Conservation (phyloP, 106 monocot species). For the Alisma plantagoaquatica region DNA sequence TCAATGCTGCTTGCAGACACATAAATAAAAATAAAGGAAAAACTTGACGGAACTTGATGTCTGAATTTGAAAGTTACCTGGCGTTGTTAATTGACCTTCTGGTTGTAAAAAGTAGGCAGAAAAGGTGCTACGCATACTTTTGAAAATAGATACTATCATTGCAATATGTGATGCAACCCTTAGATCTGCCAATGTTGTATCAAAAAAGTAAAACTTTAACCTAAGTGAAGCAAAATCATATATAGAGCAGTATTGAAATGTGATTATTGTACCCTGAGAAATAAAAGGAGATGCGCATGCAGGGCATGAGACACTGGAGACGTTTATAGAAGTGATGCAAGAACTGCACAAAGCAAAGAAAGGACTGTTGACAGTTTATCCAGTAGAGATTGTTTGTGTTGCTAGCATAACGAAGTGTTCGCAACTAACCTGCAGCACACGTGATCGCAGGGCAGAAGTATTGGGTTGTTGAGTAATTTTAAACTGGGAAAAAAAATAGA, state of each 20-base stretch:
- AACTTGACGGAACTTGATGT: too few species aligned
- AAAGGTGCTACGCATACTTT: slow-evolving; percentile 51
- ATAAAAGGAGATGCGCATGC: slow-evolving; percentile 39
- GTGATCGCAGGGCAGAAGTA: slow-evolving; percentile 57
- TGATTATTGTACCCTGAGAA: slow-evolving; percentile 72
- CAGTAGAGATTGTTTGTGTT: too few species aligned
- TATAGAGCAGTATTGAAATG: not conserved
- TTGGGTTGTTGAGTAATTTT: slow-evolving; percentile 36
- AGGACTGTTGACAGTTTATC: not conserved
- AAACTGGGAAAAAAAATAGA: slow-evolving; percentile 18
- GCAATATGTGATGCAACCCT: slow-evolving; percentile 50
- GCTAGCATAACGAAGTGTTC: too few species aligned
- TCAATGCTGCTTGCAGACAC: slow-evolving; percentile 8
- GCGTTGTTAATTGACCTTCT: too few species aligned
- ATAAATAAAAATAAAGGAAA: too few species aligned
- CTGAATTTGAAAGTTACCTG: too few species aligned
- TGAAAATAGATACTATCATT: slow-evolving; percentile 49
- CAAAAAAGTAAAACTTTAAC: not conserved
- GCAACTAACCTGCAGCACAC: slow-evolving; percentile 46
- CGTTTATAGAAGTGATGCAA: slow-evolving; percentile 28
- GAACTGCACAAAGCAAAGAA: slow-evolving; percentile 26
- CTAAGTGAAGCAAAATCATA: not conserved
- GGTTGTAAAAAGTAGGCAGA: slow-evolving; percentile 20
- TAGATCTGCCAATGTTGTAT: slow-evolving; percentile 36
- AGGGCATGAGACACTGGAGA: slow-evolving; percentile 26